Evolutionary conservation across 2,329 filamentous ascomycete species (phyloP).

Genomic region (Diaporthe citriasiana): DNA sequence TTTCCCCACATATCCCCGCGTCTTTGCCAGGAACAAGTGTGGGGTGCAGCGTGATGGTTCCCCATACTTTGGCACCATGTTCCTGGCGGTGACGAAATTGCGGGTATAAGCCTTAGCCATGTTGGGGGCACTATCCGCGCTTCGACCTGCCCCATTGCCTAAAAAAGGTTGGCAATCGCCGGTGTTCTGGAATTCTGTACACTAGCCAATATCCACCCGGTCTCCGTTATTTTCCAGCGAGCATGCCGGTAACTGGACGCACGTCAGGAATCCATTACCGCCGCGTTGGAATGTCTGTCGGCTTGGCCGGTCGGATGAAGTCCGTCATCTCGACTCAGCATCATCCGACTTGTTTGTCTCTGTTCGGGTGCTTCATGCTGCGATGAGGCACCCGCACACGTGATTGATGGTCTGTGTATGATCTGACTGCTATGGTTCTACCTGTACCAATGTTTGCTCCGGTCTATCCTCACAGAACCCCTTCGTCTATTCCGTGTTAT

Average conservation of each 20-base stretch:
- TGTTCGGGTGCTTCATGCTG: background rate
- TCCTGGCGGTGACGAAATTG: conserved; percentile 33
- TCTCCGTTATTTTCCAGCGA: background rate
- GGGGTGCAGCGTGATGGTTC: conserved; percentile 32
- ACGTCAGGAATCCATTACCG: background rate
- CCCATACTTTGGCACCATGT: conserved; percentile 20
- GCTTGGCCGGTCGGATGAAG: conserved; percentile 23
- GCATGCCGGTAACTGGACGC: conserved; percentile 7
- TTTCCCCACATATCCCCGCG: conserved; percentile 36
- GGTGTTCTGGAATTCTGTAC: background rate
- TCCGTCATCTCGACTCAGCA: conserved; percentile 4
- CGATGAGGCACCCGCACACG: background rate
- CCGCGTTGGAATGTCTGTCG: background rate
- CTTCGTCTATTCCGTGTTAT: conserved; percentile 14
- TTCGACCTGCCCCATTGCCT: conserved; percentile 26
- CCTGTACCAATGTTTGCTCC: background rate
- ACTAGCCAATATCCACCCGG: background rate
- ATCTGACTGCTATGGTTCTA: background rate
- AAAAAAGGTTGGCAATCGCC: background rate
- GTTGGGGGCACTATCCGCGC: background rate
- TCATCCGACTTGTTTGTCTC: background rate
- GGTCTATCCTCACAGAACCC: background rate
- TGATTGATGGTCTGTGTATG: background rate
- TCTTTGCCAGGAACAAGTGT: conserved; percentile 18
- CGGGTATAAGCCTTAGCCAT: background rate